A percentile compares a stretch with the other conserved stretches of the same genome.
These are phyloP conservation scores for Coccomyxa sp. DNA, from an alignment of 139 green algal species.

Conservation along the genomic window DNA sequence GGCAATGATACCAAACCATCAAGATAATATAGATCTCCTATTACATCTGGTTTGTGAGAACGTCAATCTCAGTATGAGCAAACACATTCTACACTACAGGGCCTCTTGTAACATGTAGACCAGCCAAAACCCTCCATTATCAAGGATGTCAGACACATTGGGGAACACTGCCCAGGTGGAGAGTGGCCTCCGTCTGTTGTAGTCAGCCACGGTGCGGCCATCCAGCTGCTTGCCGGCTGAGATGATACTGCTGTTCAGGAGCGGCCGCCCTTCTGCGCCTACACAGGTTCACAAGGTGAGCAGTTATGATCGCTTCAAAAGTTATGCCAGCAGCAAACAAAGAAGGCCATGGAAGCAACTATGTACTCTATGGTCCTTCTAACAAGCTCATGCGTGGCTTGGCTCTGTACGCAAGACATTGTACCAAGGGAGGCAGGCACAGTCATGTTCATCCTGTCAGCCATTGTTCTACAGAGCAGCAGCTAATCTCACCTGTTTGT, in stretches of 20 bases:
- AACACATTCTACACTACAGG: no score
- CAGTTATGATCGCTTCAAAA: neutral
- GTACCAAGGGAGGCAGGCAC: neutral
- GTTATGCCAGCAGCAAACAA: neutral
- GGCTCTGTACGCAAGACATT: neutral
- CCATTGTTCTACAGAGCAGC: neutral
- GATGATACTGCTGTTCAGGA: neutral
- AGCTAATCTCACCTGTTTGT: neutral
- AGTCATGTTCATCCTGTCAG: neutral
- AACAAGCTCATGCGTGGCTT: neutral
- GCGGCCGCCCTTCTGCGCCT: neutral
- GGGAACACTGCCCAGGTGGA: neutral
- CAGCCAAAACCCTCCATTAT: neutral
- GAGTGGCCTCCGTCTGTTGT: neutral
- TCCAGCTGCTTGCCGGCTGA: neutral
- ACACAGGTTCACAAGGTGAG: neutral
- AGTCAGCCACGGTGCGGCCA: neutral
- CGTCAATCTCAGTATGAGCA: no score
- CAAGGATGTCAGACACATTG: neutral
- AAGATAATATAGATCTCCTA: no score
- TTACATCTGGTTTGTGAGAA: no score
- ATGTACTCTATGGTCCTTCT: neutral
- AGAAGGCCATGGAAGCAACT: neutral
- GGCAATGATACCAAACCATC: no score
- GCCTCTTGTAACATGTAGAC: no score